Percentiles rank a stretch among this genome's conserved stretches.
Evolutionary conservation across 148 eudicot species (phyloP).

Genomic region (Silene conica): DNA sequence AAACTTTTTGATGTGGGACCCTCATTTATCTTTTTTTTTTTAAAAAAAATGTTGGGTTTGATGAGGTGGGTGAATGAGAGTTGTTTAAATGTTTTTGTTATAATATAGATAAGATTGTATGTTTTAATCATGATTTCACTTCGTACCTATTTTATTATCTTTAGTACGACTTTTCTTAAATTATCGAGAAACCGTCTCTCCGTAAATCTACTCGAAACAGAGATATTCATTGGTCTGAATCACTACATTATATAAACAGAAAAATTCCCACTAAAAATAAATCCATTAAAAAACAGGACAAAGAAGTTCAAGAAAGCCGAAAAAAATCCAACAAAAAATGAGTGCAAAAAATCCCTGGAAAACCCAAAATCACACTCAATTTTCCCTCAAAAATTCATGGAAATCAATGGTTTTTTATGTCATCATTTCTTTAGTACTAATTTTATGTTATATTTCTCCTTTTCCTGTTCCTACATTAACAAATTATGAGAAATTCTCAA

Average conservation of each 20-base stretch:
- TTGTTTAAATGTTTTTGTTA: too few species aligned
- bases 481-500: conserved; percentile 14
- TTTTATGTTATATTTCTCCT: conserved; percentile 49
- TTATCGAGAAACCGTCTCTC: too few species aligned
- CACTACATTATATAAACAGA: neutral
- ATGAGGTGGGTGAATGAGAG: too few species aligned
- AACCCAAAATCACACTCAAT: neutral
- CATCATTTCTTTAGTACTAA: conserved; percentile 43
- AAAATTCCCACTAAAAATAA: neutral
- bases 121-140: too few species aligned
- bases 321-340: conserved; percentile 11
- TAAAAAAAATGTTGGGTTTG: too few species aligned
- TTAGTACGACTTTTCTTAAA: too few species aligned
- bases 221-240: too few species aligned
- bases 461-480: conserved; percentile 23
- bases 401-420: conserved; percentile 32
- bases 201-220: too few species aligned
- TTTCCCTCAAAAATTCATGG: conserved; percentile 8
- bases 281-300: neutral
- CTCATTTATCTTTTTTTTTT: too few species aligned
- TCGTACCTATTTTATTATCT: too few species aligned
- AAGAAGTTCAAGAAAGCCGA: neutral
- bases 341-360: conserved; percentile 15
- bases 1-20: too few species aligned
- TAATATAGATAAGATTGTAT: too few species aligned